Conservation (phyloP, 352 stramenopile species). For the Phytophthora pseudosyringae region DNA sequence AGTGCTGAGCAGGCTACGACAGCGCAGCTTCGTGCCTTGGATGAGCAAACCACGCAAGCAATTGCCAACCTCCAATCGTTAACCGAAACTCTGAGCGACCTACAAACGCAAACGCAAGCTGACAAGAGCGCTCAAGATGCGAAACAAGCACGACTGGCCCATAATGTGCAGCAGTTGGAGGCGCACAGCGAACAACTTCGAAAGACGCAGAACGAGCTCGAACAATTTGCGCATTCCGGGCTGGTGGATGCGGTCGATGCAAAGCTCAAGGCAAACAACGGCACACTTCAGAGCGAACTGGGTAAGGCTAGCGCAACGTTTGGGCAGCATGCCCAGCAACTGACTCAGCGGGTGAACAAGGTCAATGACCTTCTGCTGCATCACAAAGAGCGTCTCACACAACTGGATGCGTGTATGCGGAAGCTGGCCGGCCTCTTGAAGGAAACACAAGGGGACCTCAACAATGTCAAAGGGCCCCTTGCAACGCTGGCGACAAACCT, state of each 20-base stretch:
- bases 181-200: conserved; percentile 34
- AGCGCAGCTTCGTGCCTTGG: conserved; percentile 30
- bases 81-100: conserved; percentile 19
- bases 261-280: conserved; percentile 37
- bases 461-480: conserved; percentile 59
- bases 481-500: conserved; percentile 64
- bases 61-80: conserved; percentile 26
- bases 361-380: conserved; percentile 38
- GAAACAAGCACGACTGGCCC: conserved; percentile 23
- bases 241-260: conserved; percentile 46
- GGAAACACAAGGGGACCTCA: conserved; percentile 46
- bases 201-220: conserved; percentile 44
- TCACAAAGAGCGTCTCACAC: conserved; percentile 42
- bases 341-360: conserved; percentile 42
- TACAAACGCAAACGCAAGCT: conserved; percentile 28
- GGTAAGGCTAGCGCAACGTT: conserved; percentile 25
- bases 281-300: conserved; percentile 36
- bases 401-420: conserved; percentile 44
- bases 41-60: conserved; percentile 32
- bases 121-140: conserved; percentile 30
- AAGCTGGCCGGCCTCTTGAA: conserved; percentile 35
- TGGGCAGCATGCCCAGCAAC: conserved; percentile 33
- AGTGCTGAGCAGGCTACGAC: conserved; percentile 36
- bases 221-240: conserved; percentile 51
- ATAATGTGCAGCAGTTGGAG: conserved; percentile 41